A percentile compares a stretch with the other conserved stretches of the same genome.
These are phyloP conservation scores for Echium plantagineum DNA, from an alignment of 257 asterid genomes.

Conservation along the genomic window DNA sequence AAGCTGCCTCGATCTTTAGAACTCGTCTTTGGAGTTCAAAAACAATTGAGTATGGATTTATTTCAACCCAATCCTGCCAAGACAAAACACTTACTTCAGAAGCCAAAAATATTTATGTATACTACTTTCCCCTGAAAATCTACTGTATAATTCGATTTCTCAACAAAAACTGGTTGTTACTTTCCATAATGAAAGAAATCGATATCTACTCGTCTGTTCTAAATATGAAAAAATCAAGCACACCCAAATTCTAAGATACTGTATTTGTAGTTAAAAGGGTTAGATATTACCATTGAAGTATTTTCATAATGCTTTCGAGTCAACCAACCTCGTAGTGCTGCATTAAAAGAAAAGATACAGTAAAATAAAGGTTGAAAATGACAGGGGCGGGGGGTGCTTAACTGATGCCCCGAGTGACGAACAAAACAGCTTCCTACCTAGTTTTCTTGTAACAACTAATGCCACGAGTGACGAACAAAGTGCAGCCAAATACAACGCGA, in stretches of 20 bases:
- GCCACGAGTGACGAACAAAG: too few species aligned
- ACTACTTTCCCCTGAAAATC: too few species aligned
- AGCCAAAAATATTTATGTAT: not conserved
- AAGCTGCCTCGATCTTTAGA: slow-evolving; percentile 45
- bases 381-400: not conserved
- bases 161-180: too few species aligned
- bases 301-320: slow-evolving; percentile 17
- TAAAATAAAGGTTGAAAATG: too few species aligned
- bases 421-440: too few species aligned
- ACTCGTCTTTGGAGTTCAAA: slow-evolving; percentile 46
- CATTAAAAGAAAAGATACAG: slow-evolving; percentile 2
- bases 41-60: slow-evolving; percentile 24
- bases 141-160: not conserved
- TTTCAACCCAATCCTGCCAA: slow-evolving; percentile 23
- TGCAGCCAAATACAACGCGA: too few species aligned
- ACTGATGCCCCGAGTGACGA: too few species aligned
- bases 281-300: slow-evolving; percentile 16
- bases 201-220: too few species aligned
- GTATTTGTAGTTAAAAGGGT: not conserved
- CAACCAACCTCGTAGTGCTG: slow-evolving; percentile 30
- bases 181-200: too few species aligned
- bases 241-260: too few species aligned
- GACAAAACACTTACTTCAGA: not conserved
- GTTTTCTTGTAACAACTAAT: too few species aligned
- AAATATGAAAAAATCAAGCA: too few species aligned